These are phyloP conservation scores for Scleromitrula shiraiana DNA, from an alignment of 2,329 filamentous ascomycete genomes.

Conservation along the genomic window DNA sequence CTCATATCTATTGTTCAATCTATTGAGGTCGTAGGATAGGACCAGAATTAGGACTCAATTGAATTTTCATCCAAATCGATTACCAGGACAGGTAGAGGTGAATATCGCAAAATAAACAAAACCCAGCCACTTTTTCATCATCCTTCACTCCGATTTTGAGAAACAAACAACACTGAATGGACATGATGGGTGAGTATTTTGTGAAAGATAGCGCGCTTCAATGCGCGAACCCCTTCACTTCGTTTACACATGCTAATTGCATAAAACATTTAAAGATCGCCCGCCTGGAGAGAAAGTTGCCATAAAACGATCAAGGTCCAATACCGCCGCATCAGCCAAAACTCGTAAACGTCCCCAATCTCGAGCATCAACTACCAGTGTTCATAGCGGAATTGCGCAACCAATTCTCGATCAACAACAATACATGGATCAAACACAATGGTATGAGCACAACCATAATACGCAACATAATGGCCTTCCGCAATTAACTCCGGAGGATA, in stretches of 20 bases:
- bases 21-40: constrained; percentile 2
- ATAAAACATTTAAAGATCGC: constrained; percentile 20
- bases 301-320: constrained; percentile 37
- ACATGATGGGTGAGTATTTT: constrained; percentile 25
- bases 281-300: constrained; percentile 29
- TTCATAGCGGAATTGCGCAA: constrained; percentile 31
- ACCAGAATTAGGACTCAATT: neutral
- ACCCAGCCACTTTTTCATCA: constrained; percentile 17
- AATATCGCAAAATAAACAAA: constrained; percentile 18
- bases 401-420: constrained; percentile 28
- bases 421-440: constrained; percentile 23
- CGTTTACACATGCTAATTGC: constrained; percentile 14
- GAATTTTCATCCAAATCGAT: neutral
- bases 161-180: constrained; percentile 8
- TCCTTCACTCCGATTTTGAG: constrained; percentile 2
- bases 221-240: neutral
- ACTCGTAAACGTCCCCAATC: constrained; percentile 37
- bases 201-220: constrained; percentile 1
- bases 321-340: constrained; percentile 36
- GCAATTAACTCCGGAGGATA: constrained; percentile 47
- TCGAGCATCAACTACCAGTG: constrained; percentile 40
- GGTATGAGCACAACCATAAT: constrained; percentile 27
- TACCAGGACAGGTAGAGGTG: neutral
- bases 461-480: constrained; percentile 24
- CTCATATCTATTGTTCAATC: neutral